Conservation (phyloP, 2,329 filamentous ascomycete genomes). For the Chaetomiaceae sp. region DNA sequence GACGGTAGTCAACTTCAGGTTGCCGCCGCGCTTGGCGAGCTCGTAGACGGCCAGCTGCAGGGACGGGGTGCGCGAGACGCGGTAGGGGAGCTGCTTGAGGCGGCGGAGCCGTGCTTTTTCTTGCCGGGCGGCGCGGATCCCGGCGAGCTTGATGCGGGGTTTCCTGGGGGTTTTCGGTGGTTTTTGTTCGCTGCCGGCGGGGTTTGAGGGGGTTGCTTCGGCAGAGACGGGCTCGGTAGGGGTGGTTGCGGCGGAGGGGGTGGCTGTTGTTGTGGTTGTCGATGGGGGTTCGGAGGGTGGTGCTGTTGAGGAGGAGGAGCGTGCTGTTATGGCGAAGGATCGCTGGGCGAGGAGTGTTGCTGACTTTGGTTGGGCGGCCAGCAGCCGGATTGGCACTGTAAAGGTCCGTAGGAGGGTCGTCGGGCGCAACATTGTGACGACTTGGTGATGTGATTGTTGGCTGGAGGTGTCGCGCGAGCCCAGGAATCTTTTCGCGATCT, state of each 20-base stretch:
- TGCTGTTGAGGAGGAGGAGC: background rate
- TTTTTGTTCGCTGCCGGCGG: background rate
- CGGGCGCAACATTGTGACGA: slow-evolving; percentile 19
- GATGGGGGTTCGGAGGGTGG: background rate
- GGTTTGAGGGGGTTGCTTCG: background rate
- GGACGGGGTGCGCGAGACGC: slow-evolving; percentile 65
- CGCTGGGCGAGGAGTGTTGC: slow-evolving; percentile 1
- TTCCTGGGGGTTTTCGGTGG: background rate
- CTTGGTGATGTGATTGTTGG: background rate
- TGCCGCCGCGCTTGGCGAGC: slow-evolving; percentile 68
- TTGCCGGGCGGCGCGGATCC: no score
- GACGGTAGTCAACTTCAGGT: slow-evolving; percentile 67
- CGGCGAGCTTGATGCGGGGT: background rate
- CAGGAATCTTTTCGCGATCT: slow-evolving; percentile 8
- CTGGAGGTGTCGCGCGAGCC: background rate
- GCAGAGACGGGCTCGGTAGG: background rate
- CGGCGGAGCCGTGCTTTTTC: background rate
- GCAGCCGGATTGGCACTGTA: slow-evolving; percentile 5
- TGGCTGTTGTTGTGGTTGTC: background rate
- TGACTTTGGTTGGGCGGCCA: background rate
- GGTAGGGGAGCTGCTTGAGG: slow-evolving; percentile 56
- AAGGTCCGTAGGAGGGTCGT: slow-evolving; percentile 13
- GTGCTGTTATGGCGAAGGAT: slow-evolving; percentile 9
- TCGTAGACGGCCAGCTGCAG: slow-evolving; percentile 75
- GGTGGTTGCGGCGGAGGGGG: background rate